Evolutionary conservation across 305 asterid genomes (phyloP).

Genomic region (Rubia tinctorum): DNA sequence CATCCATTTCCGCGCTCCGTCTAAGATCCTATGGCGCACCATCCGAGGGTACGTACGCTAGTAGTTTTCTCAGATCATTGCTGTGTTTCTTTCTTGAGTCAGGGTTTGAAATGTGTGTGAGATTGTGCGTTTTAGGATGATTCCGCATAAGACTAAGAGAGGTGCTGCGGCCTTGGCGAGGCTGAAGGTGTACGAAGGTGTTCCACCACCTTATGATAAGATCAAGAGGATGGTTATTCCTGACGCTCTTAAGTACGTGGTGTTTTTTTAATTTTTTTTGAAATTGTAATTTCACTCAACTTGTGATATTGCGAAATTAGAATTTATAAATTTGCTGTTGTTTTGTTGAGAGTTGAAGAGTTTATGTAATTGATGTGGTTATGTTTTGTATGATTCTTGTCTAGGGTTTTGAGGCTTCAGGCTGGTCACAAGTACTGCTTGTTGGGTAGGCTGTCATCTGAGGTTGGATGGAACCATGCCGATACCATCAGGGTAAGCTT

Average conservation of each 20-base stretch:
- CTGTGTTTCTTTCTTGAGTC: background rate
- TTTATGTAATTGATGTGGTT: background rate
- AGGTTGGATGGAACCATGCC: constrained; percentile 48
- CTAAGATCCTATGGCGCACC: constrained; percentile 94
- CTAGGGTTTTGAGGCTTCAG: constrained; percentile 48
- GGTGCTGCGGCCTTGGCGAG: constrained; percentile 47
- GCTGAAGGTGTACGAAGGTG: constrained; percentile 47
- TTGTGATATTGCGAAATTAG: background rate
- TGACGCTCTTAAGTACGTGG: constrained; percentile 46
- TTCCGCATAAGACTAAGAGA: constrained; percentile 50
- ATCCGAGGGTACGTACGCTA: constrained; percentile 63
- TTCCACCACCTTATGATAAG: constrained; percentile 48
- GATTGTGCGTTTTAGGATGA: constrained; percentile 31
- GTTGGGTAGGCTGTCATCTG: constrained; percentile 48
- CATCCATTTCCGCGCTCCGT: constrained; percentile 93
- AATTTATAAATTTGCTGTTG: background rate
- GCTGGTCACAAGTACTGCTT: constrained; percentile 49
- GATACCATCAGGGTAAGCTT: constrained; percentile 40
- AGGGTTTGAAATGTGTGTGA: background rate
- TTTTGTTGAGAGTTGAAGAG: background rate
- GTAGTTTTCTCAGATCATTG: background rate
- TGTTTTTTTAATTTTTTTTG: background rate
- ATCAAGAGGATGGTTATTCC: constrained; percentile 47
- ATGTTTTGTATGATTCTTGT: too few relatives aligned
- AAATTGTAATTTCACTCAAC: background rate